These are phyloP conservation scores for Irpex sp. DNA, from an alignment of 1,284 basidiomycete genomes.

Conservation along the genomic window DNA sequence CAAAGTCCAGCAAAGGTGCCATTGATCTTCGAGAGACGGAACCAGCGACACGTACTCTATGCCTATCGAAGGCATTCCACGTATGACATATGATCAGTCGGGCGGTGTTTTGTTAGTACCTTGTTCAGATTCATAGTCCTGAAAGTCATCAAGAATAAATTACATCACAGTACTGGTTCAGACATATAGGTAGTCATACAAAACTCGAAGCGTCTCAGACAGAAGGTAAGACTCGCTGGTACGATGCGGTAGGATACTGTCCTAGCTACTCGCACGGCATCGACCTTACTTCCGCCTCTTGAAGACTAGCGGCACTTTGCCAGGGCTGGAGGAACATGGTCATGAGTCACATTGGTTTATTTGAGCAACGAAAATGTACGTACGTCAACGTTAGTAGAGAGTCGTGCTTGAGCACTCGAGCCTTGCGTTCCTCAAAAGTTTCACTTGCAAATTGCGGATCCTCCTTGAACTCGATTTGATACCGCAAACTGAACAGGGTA, in stretches of 20 bases:
- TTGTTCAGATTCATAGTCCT: no score
- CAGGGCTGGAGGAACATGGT: neutral
- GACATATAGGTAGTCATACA: no score
- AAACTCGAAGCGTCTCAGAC: no score
- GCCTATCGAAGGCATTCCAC: no score
- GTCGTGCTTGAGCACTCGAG: slow-evolving; percentile 18
- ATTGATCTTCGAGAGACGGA: slow-evolving; percentile 3
- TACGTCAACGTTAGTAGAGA: slow-evolving; percentile 20
- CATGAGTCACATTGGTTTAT: neutral
- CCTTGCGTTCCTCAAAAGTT: slow-evolving; percentile 25
- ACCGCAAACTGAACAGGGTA: slow-evolving; percentile 10
- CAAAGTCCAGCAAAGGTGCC: neutral
- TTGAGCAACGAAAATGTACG: slow-evolving; percentile 5
- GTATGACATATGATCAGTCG: no score
- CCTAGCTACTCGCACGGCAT: neutral
- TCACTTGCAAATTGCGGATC: slow-evolving; percentile 26
- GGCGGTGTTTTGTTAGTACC: no score
- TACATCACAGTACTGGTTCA: no score
- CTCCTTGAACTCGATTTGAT: slow-evolving; percentile 21
- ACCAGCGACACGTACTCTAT: neutral
- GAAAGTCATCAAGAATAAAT: no score
- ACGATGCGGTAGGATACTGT: neutral
- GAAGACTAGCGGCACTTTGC: slow-evolving; percentile 1
- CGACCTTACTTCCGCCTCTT: neutral
- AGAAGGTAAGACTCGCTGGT: no score